Conservation (phyloP, 2,329 filamentous ascomycete genomes). For the Colletotrichum melonis region DNA sequence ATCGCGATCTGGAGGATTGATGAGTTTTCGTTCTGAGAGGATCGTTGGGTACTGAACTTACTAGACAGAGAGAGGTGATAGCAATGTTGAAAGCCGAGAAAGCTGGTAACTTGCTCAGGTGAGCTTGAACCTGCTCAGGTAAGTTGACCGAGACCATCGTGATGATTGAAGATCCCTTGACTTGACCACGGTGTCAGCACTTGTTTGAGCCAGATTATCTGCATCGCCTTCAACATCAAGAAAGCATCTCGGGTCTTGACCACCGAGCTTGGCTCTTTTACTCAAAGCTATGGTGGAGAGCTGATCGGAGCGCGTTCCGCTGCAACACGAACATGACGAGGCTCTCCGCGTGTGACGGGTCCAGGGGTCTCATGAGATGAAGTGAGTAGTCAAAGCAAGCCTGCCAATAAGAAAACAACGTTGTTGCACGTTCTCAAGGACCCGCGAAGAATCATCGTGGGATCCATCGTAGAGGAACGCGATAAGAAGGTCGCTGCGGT, state of each 20-base stretch:
- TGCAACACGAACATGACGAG: background rate
- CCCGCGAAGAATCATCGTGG: background rate
- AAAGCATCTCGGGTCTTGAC: too few relatives aligned
- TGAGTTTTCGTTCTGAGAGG: background rate
- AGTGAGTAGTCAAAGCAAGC: too few relatives aligned
- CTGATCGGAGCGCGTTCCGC: background rate
- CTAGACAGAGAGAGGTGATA: background rate
- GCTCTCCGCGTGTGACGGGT: background rate
- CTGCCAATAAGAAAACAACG: constrained; percentile 15
- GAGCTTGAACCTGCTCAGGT: background rate
- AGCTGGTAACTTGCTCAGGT: background rate
- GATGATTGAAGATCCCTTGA: background rate
- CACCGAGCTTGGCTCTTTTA: too few relatives aligned
- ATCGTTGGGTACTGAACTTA: background rate
- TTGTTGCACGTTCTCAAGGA: constrained; percentile 9
- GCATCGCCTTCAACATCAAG: too few relatives aligned
- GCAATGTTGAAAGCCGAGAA: background rate
- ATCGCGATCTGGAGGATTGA: background rate
- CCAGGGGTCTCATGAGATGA: background rate
- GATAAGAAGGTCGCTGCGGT: background rate
- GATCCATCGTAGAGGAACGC: background rate
- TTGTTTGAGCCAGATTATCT: too few relatives aligned
- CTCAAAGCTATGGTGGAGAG: too few relatives aligned
- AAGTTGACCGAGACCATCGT: background rate
- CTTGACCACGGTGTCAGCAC: background rate